Percentiles rank a stretch among this genome's conserved stretches.
Evolutionary conservation across 495 filamentous ascomycete species (phyloP).

Genomic region (Tuber calosporum): DNA sequence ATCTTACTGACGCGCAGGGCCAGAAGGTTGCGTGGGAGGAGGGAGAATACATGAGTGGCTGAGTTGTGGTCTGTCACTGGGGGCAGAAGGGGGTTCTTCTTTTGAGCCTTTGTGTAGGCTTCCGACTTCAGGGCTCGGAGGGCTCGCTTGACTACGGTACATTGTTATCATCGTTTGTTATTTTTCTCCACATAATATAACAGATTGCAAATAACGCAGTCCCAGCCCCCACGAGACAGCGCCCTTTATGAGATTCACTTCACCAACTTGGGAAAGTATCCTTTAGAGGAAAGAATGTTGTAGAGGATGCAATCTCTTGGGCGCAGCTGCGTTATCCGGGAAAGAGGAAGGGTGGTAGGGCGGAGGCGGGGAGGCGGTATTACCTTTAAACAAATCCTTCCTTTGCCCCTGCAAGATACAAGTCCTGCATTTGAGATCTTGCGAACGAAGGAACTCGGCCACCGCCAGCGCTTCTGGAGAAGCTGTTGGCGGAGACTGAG

Average conservation of each 20-base stretch:
- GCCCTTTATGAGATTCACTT: neutral
- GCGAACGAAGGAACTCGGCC: constrained; percentile 76
- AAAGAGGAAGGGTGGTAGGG: neutral
- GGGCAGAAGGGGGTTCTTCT: constrained; percentile 83
- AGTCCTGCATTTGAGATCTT: constrained; percentile 82
- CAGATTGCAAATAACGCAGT: neutral
- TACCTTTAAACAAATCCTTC: constrained; percentile 97
- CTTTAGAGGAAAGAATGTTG: constrained; percentile 23
- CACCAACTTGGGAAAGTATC: constrained; percentile 1
- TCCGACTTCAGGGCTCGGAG: constrained; percentile 85
- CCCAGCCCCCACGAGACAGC: neutral
- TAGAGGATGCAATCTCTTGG: constrained; percentile 42
- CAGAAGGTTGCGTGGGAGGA: constrained; percentile 90
- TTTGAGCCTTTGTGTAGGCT: constrained; percentile 75
- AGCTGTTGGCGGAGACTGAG: constrained; percentile 36
- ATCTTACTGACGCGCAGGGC: constrained; percentile 83
- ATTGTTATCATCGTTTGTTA: neutral
- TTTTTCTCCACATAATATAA: neutral
- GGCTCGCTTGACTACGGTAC: constrained; percentile 77
- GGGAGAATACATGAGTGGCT: constrained; percentile 87
- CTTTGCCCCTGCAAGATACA: constrained; percentile 92
- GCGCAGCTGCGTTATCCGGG: neutral
- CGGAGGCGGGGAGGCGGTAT: neutral
- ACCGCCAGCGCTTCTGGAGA: constrained; percentile 75
- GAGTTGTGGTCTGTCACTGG: constrained; percentile 76